Conservation (phyloP, 805 yeast species). For the Candida mattraensis region DNA sequence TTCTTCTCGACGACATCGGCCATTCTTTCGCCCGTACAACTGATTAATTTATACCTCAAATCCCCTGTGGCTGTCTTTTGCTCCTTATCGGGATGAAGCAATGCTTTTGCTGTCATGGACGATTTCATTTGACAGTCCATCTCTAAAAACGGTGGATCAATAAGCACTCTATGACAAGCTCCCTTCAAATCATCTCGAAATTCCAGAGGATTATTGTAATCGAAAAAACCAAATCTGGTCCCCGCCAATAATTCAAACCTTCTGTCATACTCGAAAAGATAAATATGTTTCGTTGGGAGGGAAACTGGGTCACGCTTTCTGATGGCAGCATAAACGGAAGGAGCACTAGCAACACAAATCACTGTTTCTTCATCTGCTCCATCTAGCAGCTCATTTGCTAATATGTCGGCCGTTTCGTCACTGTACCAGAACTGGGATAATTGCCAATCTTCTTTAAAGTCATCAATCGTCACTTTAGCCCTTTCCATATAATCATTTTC, state of each 20-base stretch:
- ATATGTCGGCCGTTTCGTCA: slow-evolving; percentile 65
- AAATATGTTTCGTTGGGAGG: slow-evolving; percentile 68
- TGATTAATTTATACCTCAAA: slow-evolving; percentile 51
- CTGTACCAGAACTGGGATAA: slow-evolving; percentile 90
- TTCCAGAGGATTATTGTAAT: slow-evolving; percentile 67
- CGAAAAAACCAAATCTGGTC: slow-evolving; percentile 65
- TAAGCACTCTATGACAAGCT: slow-evolving; percentile 67
- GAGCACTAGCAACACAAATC: slow-evolving; percentile 81
- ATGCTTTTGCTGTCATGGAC: slow-evolving; percentile 58
- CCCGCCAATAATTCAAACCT: slow-evolving; percentile 78
- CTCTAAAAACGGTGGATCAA: slow-evolving; percentile 89
- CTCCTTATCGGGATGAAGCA: slow-evolving; percentile 45
- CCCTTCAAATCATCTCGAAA: slow-evolving; percentile 57
- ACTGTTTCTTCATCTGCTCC: slow-evolving; percentile 74
- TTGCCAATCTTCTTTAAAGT: slow-evolving; percentile 91
- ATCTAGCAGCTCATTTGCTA: slow-evolving; percentile 71
- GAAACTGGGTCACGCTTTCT: slow-evolving; percentile 48
- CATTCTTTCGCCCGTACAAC: slow-evolving; percentile 92
- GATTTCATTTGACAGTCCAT: slow-evolving; percentile 78
- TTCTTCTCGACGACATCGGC: slow-evolving; percentile 53
- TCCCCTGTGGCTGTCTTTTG: slow-evolving; percentile 41
- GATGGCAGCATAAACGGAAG: slow-evolving; percentile 87
- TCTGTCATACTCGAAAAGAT: slow-evolving; percentile 74
- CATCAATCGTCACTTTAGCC: slow-evolving; percentile 48
- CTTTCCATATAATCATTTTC: slow-evolving; percentile 52